These are phyloP conservation scores for Amanita molliuscula DNA, from an alignment of 768 basidiomycete genomes.

Conservation along the genomic window DNA sequence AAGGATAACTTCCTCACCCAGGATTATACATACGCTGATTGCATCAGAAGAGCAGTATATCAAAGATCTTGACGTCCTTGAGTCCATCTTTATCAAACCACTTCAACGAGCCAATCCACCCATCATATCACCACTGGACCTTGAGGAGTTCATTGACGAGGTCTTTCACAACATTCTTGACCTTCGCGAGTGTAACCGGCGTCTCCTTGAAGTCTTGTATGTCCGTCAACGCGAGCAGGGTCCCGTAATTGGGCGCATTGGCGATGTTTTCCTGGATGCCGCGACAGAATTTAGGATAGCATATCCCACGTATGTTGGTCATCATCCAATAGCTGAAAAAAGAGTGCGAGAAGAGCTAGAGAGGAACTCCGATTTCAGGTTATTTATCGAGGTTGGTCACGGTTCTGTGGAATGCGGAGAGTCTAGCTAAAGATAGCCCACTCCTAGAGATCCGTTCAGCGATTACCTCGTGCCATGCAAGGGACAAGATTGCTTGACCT, in stretches of 20 bases:
- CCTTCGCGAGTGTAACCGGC: slow-evolving; percentile 73
- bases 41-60: slow-evolving; percentile 84
- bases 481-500: slow-evolving; percentile 45
- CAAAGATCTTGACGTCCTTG: slow-evolving; percentile 77
- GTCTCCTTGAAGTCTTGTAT: slow-evolving; percentile 77
- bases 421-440: neutral
- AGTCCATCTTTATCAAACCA: slow-evolving; percentile 49
- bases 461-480: slow-evolving; percentile 23
- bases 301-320: slow-evolving; percentile 81
- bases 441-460: slow-evolving; percentile 29
- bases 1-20: slow-evolving; percentile 11
- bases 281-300: slow-evolving; percentile 81
- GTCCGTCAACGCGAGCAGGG: slow-evolving; percentile 81
- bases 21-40: slow-evolving; percentile 83
- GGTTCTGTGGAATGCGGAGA: neutral
- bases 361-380: slow-evolving; percentile 65
- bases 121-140: slow-evolving; percentile 33
- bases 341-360: slow-evolving; percentile 81
- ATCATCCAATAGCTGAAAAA: slow-evolving; percentile 79
- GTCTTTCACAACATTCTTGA: slow-evolving; percentile 87
- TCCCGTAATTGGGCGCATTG: slow-evolving; percentile 75
- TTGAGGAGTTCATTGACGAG: slow-evolving; percentile 82
- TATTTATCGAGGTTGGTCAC: slow-evolving; percentile 72
- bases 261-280: slow-evolving; percentile 81
- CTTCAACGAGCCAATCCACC: slow-evolving; percentile 34